Evolutionary conservation across 805 yeast species (phyloP), one percentile per base, ranked within the genome.

Genomic region (Monosporozyma unispora): DNA sequence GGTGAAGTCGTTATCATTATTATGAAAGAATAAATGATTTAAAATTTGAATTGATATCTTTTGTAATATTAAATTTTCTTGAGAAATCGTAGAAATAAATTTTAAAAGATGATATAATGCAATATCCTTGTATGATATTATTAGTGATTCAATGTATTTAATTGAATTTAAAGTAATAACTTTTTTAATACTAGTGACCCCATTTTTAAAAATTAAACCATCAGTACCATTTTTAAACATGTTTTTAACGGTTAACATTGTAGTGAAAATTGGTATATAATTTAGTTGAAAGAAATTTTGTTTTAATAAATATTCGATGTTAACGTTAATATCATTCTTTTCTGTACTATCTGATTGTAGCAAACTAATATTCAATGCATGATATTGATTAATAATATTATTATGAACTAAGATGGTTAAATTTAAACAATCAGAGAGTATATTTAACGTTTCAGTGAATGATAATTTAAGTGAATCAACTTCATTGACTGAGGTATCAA

Each of bases 71-170:
- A 74, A 48, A 51, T 71, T 73, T 16, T 58, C 61, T 9, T 57
- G 47, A 25, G 75, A 67, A 9, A 68, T 50, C 16, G 57, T 57
- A 12, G 58, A 55, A 10, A 67, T 60, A 33, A 70, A 69, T 48
- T 66, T 69, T 16, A 75, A 51, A 0, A 71, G 44, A 51, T 63
- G 66, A 48, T 60, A 68, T 14, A 70, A 49, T 1, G 70, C 64
- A 31, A 70, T 56, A 40, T 70, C 59, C 12, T 72, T 72, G 55
- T 72, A 69, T 0, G 67, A 47, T 4, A 63, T 50, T 22, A 73
- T 56, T 3, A 74, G 49, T 49, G 69, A 56, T 22, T 72, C 74
- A 55, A 70, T 57, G 11, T 58, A 47, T 21, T 55, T 51, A 23
- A 56, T 54, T 44, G 61, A 55, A 51, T 57, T 54, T 58, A 53